Percentiles rank a stretch among this genome's conserved stretches.
phyloP scores from a whole-genome alignment of 129 eudicot genomes.

The Lactuca saligna region DNA sequence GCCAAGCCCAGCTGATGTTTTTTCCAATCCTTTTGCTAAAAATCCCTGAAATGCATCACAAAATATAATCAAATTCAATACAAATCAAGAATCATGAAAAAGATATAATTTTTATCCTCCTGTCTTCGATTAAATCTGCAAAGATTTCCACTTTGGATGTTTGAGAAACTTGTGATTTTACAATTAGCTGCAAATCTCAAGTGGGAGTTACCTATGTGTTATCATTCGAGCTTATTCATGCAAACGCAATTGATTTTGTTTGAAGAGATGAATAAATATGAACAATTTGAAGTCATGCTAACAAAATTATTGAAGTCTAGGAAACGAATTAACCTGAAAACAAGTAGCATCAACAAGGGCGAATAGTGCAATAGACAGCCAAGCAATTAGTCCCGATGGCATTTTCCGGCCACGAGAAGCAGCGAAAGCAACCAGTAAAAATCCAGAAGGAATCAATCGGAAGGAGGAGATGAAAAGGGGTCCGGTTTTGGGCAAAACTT shows the following conservation, averaged over 20 bases:
- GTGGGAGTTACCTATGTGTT: background rate
- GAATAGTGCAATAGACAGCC: slow-evolving; percentile 74
- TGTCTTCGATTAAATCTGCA: slow-evolving; percentile 6
- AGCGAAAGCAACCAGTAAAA: slow-evolving; percentile 71
- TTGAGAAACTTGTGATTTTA: background rate
- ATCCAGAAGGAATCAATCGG: slow-evolving; percentile 83
- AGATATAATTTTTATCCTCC: background rate
- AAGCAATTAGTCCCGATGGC: slow-evolving; percentile 79
- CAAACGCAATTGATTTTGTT: background rate
- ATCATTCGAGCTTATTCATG: background rate
- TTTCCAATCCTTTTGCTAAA: slow-evolving; percentile 91
- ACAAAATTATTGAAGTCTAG: background rate
- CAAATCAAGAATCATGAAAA: background rate
- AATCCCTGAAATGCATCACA: slow-evolving; percentile 66
- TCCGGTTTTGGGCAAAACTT: slow-evolving; percentile 82
- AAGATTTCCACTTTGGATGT: background rate
- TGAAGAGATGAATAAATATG: background rate
- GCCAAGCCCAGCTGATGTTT: slow-evolving; percentile 97
- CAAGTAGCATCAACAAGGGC: slow-evolving; percentile 90
- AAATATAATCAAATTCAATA: slow-evolving; percentile 20
- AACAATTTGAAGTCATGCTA: background rate
- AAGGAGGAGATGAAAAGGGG: slow-evolving; percentile 81
- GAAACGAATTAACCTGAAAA: slow-evolving; percentile 64
- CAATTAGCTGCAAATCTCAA: slow-evolving; percentile 5
- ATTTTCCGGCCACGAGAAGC: slow-evolving; percentile 56